These are phyloP conservation scores for cucumber (Cucumis sativus) DNA, from an alignment of 306 rosid genomes.

Conservation along the genomic window DNA sequence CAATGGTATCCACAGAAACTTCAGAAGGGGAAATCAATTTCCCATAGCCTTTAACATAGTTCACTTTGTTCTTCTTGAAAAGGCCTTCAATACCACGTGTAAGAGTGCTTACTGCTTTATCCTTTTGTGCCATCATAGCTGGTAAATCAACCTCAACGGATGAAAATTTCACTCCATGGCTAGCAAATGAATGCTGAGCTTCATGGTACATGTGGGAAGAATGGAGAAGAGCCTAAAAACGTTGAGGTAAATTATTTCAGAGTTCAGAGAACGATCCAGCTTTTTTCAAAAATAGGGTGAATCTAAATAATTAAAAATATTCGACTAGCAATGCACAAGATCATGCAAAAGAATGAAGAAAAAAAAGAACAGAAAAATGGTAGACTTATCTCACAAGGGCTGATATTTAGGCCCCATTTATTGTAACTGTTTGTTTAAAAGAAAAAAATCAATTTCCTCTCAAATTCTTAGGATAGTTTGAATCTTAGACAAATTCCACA, in stretches of 20 bases:
- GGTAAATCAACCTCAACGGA: constrained; percentile 75
- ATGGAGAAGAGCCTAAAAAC: constrained; percentile 71
- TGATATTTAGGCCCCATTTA: neutral
- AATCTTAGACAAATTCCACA: too few relatives aligned
- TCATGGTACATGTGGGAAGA: constrained; percentile 94
- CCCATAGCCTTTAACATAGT: constrained; percentile 87
- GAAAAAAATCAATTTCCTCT: too few relatives aligned
- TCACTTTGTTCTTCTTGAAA: constrained; percentile 92
- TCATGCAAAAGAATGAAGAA: neutral
- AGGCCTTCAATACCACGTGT: constrained; percentile 87
- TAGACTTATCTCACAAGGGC: neutral
- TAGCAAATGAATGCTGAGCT: constrained; percentile 70
- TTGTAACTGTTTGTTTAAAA: too few relatives aligned
- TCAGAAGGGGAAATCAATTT: constrained; percentile 70
- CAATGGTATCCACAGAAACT: constrained; percentile 68
- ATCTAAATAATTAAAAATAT: neutral
- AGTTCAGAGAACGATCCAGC: neutral
- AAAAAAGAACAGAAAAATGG: neutral
- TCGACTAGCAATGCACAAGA: neutral
- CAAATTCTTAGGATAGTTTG: too few relatives aligned
- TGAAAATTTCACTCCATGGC: constrained; percentile 70
- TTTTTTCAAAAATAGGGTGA: neutral
- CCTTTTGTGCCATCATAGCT: constrained; percentile 89
- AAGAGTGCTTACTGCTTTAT: constrained; percentile 75
- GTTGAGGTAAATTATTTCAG: constrained; percentile 10